phyloP scores from a whole-genome alignment of 345 rosid genomes.

The Boechera divaricarpa region DNA sequence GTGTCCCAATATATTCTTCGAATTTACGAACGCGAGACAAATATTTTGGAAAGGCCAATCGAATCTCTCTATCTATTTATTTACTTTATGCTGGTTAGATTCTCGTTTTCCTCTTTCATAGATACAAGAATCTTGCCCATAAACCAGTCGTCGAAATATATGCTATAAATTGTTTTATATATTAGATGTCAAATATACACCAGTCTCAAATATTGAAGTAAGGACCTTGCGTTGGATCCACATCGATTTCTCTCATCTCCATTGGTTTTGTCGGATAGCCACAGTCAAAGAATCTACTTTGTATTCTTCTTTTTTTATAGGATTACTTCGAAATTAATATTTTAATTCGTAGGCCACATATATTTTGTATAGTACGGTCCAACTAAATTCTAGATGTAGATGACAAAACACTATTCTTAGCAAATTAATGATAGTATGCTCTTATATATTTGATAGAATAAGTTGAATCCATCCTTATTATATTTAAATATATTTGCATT shows the following conservation, averaged over 20 bases:
- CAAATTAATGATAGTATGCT: not conserved
- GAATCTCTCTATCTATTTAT: constrained; percentile 36
- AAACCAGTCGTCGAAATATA: constrained; percentile 4
- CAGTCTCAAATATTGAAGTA: constrained; percentile 26
- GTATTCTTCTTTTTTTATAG: not conserved
- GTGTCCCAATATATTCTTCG: constrained; percentile 39
- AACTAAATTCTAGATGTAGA: constrained; percentile 10
- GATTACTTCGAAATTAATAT: not conserved
- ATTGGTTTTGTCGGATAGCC: constrained; percentile 52
- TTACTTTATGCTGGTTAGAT: constrained; percentile 22
- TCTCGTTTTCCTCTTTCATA: constrained; percentile 14
- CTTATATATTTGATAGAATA: not conserved
- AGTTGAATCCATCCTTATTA: not conserved
- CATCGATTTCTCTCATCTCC: constrained; percentile 58
- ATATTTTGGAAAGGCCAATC: constrained; percentile 42
- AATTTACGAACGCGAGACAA: constrained; percentile 36
- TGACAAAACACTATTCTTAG: not conserved
- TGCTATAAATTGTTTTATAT: not conserved
- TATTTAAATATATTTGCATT: not conserved
- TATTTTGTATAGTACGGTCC: constrained; percentile 6
- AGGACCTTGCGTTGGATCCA: constrained; percentile 46
- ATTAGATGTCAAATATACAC: constrained; percentile 24
- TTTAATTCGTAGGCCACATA: not conserved
- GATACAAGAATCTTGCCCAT: constrained; percentile 30
- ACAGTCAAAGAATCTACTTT: constrained; percentile 45